phyloP scores from a whole-genome alignment of 139 green algal genomes.

The Spirogloea muscicola region DNA sequence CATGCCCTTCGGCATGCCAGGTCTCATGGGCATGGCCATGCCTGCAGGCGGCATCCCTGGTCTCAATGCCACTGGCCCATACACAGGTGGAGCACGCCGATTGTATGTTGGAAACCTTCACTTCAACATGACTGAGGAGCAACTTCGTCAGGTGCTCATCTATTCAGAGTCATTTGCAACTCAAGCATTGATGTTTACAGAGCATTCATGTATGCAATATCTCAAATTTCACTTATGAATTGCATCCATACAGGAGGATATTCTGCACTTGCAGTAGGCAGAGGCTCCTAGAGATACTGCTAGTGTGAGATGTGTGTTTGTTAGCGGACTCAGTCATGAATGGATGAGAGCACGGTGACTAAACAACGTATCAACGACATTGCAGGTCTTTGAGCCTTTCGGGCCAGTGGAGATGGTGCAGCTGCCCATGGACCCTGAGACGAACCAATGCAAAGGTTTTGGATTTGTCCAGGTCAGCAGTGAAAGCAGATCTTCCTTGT shows the following conservation, averaged over 20 bases:
- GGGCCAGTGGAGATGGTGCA: slow-evolving; percentile 68
- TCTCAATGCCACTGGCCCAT: slow-evolving; percentile 3
- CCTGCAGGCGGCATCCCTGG: slow-evolving; percentile 10
- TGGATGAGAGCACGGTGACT: neutral
- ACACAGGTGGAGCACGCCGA: slow-evolving; percentile 2
- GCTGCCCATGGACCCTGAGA: slow-evolving; percentile 60
- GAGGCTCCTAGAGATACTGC: no score
- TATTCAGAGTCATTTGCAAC: no score
- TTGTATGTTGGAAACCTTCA: slow-evolving; percentile 55
- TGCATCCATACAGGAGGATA: neutral
- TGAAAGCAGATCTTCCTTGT: neutral
- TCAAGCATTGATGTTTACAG: no score
- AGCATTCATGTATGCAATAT: no score
- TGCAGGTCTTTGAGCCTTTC: slow-evolving; percentile 81
- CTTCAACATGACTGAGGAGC: slow-evolving; percentile 47
- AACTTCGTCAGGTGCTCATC: slow-evolving; percentile 38
- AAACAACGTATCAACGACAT: neutral
- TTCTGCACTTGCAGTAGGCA: neutral
- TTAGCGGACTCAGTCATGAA: neutral
- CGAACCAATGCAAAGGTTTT: slow-evolving; percentile 56
- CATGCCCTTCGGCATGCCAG: slow-evolving; percentile 15
- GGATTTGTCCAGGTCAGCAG: slow-evolving; percentile 61
- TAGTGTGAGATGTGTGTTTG: no score
- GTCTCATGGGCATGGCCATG: no score
- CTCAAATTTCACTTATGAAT: no score